Evolutionary conservation across 176 grass and related monocot genomes (phyloP).

Genomic region (Alloteropsis semialata): DNA sequence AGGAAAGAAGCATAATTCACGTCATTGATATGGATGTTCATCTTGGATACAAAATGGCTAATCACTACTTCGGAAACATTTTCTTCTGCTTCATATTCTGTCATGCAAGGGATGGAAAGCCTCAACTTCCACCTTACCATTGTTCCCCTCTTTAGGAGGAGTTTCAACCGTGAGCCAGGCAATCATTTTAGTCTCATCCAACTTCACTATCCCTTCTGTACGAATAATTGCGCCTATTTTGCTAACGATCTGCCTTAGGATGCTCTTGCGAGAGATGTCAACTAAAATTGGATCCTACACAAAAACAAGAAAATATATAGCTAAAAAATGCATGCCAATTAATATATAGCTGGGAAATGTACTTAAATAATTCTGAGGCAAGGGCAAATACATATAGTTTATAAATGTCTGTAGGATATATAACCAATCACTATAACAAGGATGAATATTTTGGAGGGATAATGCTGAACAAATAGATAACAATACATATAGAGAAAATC

Average conservation of each 20-base stretch:
- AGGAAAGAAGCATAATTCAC: neutral
- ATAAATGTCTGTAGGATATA: no score
- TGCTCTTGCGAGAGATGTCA: neutral
- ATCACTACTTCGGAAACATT: neutral
- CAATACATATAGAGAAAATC: no score
- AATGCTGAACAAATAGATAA: no score
- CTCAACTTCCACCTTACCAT: neutral
- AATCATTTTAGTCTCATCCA: neutral
- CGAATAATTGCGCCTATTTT: neutral
- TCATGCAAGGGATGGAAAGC: neutral
- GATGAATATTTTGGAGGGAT: no score
- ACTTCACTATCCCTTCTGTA: neutral
- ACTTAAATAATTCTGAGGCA: no score
- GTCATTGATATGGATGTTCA: neutral
- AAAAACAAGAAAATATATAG: neutral
- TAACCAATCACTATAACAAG: no score
- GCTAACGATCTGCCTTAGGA: neutral
- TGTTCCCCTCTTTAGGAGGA: neutral
- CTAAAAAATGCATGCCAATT: no score
- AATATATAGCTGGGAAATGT: no score
- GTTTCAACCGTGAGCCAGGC: neutral
- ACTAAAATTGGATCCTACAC: neutral
- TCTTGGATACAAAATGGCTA: neutral
- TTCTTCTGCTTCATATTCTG: neutral
- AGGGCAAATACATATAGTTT: no score